phyloP scores from a whole-genome alignment of 306 rosid species.

The Cicer cuneatum region DNA sequence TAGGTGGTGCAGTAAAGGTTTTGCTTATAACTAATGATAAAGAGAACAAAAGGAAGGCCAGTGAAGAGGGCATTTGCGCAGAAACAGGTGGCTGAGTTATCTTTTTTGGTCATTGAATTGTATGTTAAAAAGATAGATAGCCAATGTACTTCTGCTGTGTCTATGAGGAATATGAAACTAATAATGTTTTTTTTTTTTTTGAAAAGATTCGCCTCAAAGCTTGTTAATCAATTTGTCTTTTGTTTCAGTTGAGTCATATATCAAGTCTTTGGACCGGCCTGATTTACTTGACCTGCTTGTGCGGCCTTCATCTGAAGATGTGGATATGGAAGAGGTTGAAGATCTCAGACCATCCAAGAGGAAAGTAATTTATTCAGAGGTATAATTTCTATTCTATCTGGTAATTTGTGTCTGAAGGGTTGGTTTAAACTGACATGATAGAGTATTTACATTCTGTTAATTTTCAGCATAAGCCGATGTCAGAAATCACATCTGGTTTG shows the following conservation, averaged over 20 bases:
- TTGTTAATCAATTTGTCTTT: slow-evolving; percentile 35
- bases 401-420: slow-evolving; percentile 13
- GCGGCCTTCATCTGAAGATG: slow-evolving; percentile 81
- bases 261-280: slow-evolving; percentile 76
- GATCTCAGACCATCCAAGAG: slow-evolving; percentile 93
- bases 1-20: slow-evolving; percentile 72
- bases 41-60: slow-evolving; percentile 89
- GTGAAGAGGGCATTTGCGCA: slow-evolving; percentile 87
- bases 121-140: slow-evolving; percentile 24
- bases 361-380: slow-evolving; percentile 81
- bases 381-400: slow-evolving; percentile 39
- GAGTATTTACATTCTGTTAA: slow-evolving; percentile 16
- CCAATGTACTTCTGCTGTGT: slow-evolving; percentile 24
- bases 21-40: slow-evolving; percentile 88
- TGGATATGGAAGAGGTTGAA: slow-evolving; percentile 78
- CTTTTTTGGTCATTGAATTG: slow-evolving; percentile 30
- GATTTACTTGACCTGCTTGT: slow-evolving; percentile 93
- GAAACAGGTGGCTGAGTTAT: slow-evolving; percentile 76
- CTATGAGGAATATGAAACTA: slow-evolving; percentile 12
- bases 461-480: slow-evolving; percentile 92
- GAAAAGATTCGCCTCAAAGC: slow-evolving; percentile 14
- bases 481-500: slow-evolving; percentile 96
- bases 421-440: slow-evolving; percentile 38
- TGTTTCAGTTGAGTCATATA: slow-evolving; percentile 89
- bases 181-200: neutral